Evolutionary conservation across 2,329 filamentous ascomycete species (phyloP), one percentile per base, ranked within the genome.

Genomic region (Amauroascus niger): DNA sequence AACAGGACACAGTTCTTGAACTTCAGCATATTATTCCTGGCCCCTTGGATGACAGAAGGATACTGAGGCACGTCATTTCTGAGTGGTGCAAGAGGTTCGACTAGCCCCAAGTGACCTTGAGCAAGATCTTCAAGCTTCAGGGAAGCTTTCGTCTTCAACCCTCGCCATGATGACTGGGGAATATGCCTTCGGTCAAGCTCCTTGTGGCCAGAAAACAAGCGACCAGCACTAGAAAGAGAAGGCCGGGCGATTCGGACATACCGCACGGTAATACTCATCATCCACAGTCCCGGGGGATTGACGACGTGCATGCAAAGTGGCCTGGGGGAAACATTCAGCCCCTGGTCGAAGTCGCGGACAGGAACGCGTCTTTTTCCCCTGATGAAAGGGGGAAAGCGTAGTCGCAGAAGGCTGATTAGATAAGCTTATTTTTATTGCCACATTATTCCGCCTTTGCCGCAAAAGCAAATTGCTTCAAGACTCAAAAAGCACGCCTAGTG

Each of bases 1-100:
- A 98, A 73, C 6, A 98, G 70, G 37, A 98, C 86, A 70, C 91
- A 97, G 63, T 94, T 88, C 63, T 83, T 81, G 71, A 95, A 96
- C 63, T 86, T 89, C 61, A 82, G 79, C 84, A 97, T 95, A 71
- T 95, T 94, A 60, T 83, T 87, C 54, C 82, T 81, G 26, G 88
- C 91, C 67, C 95, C 89, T 64, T 88, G 81, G 55, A 97, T 75
- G 46, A 97, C 86, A n/a, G 88, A 86, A 14, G 93, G 90, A 68
- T 96, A 96, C 55, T 75, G 74, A 18, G 78, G 77, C 30, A 71
- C 69, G 51, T 77, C 71, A 52, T 77, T 71, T 41, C 72, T 66
- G 48, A 69, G 66, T 32, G 71, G 66, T 53, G 73, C 63, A 50
- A 69, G 69, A 6, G 71, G 63, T 6, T 74, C 66, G 20, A 69